These are phyloP conservation scores for Fusarium gaditjirri DNA, from an alignment of 2,329 filamentous ascomycete genomes.

Conservation along the genomic window DNA sequence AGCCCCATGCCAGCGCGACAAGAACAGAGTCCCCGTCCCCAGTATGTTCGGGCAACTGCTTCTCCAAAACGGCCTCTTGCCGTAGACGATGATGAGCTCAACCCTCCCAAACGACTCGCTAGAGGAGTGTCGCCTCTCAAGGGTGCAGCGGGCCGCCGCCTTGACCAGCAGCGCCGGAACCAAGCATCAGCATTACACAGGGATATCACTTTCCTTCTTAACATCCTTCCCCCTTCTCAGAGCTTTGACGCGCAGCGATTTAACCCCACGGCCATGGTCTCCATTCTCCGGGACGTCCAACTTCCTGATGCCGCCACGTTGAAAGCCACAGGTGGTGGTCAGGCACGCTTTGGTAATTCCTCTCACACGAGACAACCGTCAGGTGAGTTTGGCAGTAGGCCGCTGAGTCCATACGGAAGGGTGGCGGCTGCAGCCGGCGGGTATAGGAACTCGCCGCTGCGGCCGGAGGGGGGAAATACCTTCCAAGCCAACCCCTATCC, in stretches of 20 bases:
- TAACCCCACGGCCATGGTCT: constrained; percentile 76
- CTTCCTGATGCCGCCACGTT: constrained; percentile 71
- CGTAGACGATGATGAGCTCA: constrained; percentile 76
- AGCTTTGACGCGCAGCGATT: constrained; percentile 78
- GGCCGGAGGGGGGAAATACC: constrained; percentile 54
- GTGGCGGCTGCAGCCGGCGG: constrained; percentile 53
- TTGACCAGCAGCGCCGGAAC: constrained; percentile 79
- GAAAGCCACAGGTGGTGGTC: constrained; percentile 57
- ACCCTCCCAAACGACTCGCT: constrained; percentile 84
- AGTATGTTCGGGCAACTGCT: constrained; percentile 59
- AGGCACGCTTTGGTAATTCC: constrained; percentile 49
- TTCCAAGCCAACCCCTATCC: constrained; percentile 47
- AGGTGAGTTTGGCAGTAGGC: constrained; percentile 56
- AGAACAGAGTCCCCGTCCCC: constrained; percentile 59
- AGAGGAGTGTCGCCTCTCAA: constrained; percentile 95
- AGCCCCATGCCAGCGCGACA: constrained; percentile 54
- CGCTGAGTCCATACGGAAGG: constrained; percentile 61
- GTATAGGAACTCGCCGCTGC: constrained; percentile 64
- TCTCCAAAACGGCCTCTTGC: constrained; percentile 72
- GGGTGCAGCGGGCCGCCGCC: constrained; percentile 83
- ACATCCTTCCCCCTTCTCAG: constrained; percentile 78
- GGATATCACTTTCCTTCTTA: constrained; percentile 71
- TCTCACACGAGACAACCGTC: constrained; percentile 56
- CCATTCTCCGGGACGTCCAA: constrained; percentile 74
- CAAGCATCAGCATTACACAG: constrained; percentile 77